Base-by-base conservation (phyloP, 129 eudicot genomes). In the Chrysanthemum lavandulifolium region DNA sequence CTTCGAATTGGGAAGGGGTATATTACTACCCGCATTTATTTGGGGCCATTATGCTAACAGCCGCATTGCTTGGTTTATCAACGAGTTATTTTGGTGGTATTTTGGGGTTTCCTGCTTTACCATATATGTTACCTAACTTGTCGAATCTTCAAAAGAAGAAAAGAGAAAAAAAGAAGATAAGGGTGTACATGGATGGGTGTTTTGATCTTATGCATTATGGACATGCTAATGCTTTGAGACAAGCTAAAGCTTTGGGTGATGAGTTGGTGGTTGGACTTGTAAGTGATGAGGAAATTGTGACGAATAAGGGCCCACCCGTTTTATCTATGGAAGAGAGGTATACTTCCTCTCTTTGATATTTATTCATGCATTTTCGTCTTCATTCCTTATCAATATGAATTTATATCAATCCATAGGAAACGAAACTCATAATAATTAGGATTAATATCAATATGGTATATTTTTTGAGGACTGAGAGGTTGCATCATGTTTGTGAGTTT, bases 241-340 rank as follows among this genome's bases (percentile, higher is more conserved):
- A 77, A 69, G 81, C 81, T 25, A 77, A 77, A 70, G 81, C 81
- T 61, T 70, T 77, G 51, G 98, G 98, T 16, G 98, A 92, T 81
- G 96, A 89, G 71, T 80, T 92, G 71, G 82, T 92, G 65, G 96
- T 92, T 70, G 98, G 96, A 74, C 87, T 92, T 68, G 91, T 89
- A 31, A 87, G 96, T 61, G 98, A 92, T 73, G 96, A 92, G 48
- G 95, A 89, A 79, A 89, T 92, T 47, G 49, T 89, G 47, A 84
- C 87, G 61, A 89, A 86, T 67, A 92, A 92, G 76, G 97, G 96
- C 13, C 98, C 96, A 13, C 96, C 98, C 15, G 98, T 92, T 65
- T 71, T 92, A 73, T 82, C 89, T 4, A 89, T 92, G 98, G 91
- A 89, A 78, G 98, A 92, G 73, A 92, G 98, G 98, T 92, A 84